Evolutionary conservation across 306 rosid genomes (phyloP).

Genomic region (Glycine tomentella): DNA sequence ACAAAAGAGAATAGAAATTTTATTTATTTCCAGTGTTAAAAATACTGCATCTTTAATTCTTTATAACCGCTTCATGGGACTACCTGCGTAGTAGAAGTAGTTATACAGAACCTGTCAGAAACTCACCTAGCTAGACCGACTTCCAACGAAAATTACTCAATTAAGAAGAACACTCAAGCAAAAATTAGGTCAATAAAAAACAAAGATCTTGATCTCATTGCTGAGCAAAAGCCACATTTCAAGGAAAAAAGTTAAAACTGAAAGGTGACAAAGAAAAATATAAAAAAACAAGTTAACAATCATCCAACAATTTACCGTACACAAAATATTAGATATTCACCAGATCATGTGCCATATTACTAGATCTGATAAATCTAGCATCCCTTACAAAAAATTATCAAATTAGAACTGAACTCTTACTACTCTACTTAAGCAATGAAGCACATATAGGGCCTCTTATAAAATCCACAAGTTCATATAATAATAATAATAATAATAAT

Average conservation of each 20-base stretch:
- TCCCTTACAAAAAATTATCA: constrained; percentile 7
- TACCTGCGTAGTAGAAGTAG: constrained; percentile 13
- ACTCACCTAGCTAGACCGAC: constrained; percentile 24
- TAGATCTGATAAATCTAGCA: constrained; percentile 47
- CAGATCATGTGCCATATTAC: constrained; percentile 43
- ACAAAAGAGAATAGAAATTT: neutral
- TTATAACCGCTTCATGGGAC: constrained; percentile 31
- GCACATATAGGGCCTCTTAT: neutral
- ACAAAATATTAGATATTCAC: constrained; percentile 29
- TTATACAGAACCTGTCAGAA: constrained; percentile 22
- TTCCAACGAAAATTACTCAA: neutral
- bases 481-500: constrained; percentile 17
- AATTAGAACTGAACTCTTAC: constrained; percentile 16
- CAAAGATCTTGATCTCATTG: no score
- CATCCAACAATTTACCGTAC: constrained; percentile 37
- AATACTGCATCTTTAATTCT: neutral
- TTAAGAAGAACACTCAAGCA: no score
- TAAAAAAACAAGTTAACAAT: constrained; percentile 1
- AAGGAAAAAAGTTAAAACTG: neutral
- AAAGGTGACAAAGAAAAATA: neutral
- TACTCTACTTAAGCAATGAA: neutral
- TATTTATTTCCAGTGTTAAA: constrained; percentile 23
- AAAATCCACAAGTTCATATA: constrained; percentile 8
- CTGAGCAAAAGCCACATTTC: no score
- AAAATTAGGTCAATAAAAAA: no score